Percentiles rank a stretch among this genome's conserved stretches.
Conservation (phyloP, 78 protist species). For the Diacronema lutheri region DNA sequence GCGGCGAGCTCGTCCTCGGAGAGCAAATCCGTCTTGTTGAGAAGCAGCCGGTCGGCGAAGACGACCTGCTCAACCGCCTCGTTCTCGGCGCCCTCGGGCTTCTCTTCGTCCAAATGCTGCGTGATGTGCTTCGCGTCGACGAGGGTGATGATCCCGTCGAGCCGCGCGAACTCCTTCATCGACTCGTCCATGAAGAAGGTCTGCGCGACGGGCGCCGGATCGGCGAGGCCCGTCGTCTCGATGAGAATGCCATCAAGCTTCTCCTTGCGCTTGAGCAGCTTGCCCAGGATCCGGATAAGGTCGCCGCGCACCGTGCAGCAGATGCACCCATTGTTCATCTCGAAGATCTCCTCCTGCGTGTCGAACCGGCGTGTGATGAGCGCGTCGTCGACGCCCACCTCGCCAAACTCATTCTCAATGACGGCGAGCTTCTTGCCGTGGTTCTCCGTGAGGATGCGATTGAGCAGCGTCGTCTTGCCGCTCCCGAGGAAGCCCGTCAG, state of each 20-base stretch:
- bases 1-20: neutral
- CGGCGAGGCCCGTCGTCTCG: slow-evolving; percentile 35
- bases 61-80: slow-evolving; percentile 43
- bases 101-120: slow-evolving; percentile 24
- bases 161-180: neutral
- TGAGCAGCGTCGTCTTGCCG: slow-evolving; percentile 45
- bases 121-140: slow-evolving; percentile 21
- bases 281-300: neutral
- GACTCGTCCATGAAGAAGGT: slow-evolving; percentile 11
- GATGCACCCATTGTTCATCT: slow-evolving; percentile 34
- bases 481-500: slow-evolving; percentile 31
- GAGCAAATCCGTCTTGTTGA: slow-evolving; percentile 6
- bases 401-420: slow-evolving; percentile 50
- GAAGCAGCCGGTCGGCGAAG: neutral
- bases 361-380: slow-evolving; percentile 12
- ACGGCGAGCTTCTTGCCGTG: slow-evolving; percentile 26
- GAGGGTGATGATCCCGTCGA: slow-evolving; percentile 32
- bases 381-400: slow-evolving; percentile 31
- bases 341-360: slow-evolving; percentile 15
- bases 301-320: slow-evolving; percentile 42
- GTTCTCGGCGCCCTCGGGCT: slow-evolving; percentile 13
- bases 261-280: neutral
- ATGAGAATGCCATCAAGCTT: slow-evolving; percentile 11
- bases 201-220: slow-evolving; percentile 25
- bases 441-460: neutral